Evolutionary conservation across 2,329 filamentous ascomycete species (phyloP).

Genomic region (Byssochlamys sp.): DNA sequence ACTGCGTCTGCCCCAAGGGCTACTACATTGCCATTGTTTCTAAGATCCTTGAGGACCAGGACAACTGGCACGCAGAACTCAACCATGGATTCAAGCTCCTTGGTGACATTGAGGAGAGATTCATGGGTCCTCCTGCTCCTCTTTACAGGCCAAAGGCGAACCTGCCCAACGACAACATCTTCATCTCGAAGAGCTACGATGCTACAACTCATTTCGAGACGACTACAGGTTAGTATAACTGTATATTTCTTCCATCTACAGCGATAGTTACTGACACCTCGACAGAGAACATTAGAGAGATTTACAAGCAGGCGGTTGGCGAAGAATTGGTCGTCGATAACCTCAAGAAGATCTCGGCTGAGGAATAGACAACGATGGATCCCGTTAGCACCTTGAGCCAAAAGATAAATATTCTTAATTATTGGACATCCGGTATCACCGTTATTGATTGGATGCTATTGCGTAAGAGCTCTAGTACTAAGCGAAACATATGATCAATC

Average conservation of each 20-base stretch:
- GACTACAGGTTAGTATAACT: constrained; percentile 46
- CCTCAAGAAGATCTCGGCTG: constrained; percentile 58
- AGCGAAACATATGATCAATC: not conserved
- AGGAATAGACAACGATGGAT: constrained; percentile 24
- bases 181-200: constrained; percentile 97
- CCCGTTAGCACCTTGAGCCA: not conserved
- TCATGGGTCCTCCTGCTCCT: constrained; percentile 86
- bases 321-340: constrained; percentile 83
- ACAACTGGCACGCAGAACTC: constrained; percentile 93
- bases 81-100: constrained; percentile 85
- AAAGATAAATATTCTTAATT: not conserved
- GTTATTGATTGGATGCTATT: not conserved
- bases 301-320: constrained; percentile 62
- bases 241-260: not conserved
- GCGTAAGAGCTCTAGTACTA: not conserved
- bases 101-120: constrained; percentile 90
- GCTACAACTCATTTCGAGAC: constrained; percentile 97
- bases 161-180: constrained; percentile 80
- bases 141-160: constrained; percentile 83
- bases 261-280: constrained; percentile 3
- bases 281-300: constrained; percentile 80
- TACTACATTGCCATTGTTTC: constrained; percentile 99
- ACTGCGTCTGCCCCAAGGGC: constrained; percentile 97
- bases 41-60: constrained; percentile 81
- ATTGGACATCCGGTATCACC: not conserved